A percentile compares a stretch with the other conserved stretches of the same genome.
Evolutionary conservation across 108 stramenopile species (phyloP).

Genomic region (Cyclotella distinguenda): DNA sequence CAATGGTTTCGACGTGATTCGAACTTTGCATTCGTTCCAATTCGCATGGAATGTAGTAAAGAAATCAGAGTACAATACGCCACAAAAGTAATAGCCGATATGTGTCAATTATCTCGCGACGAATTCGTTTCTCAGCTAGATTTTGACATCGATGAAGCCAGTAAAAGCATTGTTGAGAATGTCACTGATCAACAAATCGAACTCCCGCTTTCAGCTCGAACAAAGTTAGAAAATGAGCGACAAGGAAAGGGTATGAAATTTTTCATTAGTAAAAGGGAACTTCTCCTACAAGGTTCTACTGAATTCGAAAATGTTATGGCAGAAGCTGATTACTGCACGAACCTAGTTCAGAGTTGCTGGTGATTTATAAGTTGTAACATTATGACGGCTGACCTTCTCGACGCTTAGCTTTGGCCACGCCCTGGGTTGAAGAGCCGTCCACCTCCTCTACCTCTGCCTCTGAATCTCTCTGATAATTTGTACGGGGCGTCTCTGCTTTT

Average conservation of each 20-base stretch:
- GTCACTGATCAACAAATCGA: background rate
- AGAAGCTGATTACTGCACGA: conserved; percentile 65
- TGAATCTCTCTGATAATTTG: conserved; percentile 35
- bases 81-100: conserved; percentile 44
- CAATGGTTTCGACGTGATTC: conserved; percentile 90
- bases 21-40: conserved; percentile 81
- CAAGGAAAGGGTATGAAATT: conserved; percentile 87
- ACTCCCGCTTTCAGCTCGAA: conserved; percentile 42
- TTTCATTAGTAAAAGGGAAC: conserved; percentile 62
- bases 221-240: conserved; percentile 57
- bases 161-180: background rate
- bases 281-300: conserved; percentile 44
- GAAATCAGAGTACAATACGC: conserved; percentile 48
- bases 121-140: conserved; percentile 62
- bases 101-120: conserved; percentile 56
- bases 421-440: conserved; percentile 51
- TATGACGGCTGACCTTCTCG: background rate
- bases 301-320: conserved; percentile 50
- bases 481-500: conserved; percentile 49
- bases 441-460: conserved; percentile 39
- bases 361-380: background rate
- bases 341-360: conserved; percentile 13
- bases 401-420: conserved; percentile 12
- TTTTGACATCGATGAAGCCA: background rate
- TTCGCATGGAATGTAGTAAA: conserved; percentile 46